phyloP scores from a whole-genome alignment of 768 basidiomycete species.

The Trametes cingulata region DNA sequence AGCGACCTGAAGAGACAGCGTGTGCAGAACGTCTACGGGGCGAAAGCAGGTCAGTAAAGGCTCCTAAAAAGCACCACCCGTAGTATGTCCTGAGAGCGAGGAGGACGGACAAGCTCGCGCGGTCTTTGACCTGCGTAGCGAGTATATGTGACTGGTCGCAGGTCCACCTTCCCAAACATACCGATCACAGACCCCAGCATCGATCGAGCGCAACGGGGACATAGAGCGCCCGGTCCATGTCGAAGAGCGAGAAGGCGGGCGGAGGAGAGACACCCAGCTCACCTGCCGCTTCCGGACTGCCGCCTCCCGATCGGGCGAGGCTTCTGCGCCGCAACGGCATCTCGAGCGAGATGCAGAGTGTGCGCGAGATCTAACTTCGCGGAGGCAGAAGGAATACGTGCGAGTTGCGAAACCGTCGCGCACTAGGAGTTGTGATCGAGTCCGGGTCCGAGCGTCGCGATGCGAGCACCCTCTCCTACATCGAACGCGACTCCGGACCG shows the following conservation, averaged over 20 bases:
- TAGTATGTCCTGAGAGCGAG: not conserved
- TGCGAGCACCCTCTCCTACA: not conserved
- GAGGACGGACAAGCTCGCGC: not conserved
- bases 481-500: constrained; percentile 1
- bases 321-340: constrained; percentile 2
- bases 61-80: not conserved
- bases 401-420: not conserved
- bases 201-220: not conserved
- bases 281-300: not conserved
- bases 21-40: constrained; percentile 78
- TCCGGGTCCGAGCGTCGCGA: not conserved
- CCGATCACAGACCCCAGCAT: constrained; percentile 6
- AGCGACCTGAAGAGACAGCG: constrained; percentile 88
- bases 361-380: not conserved
- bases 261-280: not conserved
- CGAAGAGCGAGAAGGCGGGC: not conserved
- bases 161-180: not conserved
- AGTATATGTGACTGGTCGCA: not conserved
- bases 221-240: not conserved
- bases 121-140: not conserved
- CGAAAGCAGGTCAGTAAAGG: not conserved
- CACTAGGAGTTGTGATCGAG: not conserved
- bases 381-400: not conserved
- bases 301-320: constrained; percentile 3
- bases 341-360: constrained; percentile 1